Evolutionary conservation across 805 yeast species (phyloP), one percentile per base, ranked within the genome.

Genomic region (Candida orba): DNA sequence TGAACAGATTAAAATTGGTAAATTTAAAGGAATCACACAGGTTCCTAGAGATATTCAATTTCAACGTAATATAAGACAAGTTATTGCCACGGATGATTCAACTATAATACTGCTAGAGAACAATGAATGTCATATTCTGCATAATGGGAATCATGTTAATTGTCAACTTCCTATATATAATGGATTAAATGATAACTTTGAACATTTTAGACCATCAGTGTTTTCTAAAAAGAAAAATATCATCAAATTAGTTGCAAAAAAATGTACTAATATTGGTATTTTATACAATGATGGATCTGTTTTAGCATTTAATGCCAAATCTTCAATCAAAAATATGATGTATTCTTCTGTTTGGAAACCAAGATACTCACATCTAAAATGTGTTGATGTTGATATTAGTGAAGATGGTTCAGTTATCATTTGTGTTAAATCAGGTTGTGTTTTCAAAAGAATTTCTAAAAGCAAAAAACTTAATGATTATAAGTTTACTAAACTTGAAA

Each of bases 361-460:
- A 1, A 69, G 75, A 43, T 76, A 75, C 40, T 58, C 62, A 10
- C 80, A 76, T 51, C 64, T 77, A 71, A 68, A 66, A 43, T 87
- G 78, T 39, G 66, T 65, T 4, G 95, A 87, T 62, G 73, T 84
- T 29, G 91, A 81, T 53, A 70, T 81, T 36, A 75, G 84, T 2
- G 66, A 63, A 15, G 84, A 81, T 53, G 95, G 95, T 0, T 78
- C 85, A 0, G 59, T 86, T 2, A 66, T 89, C 1, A 58, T 90
- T 1, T 75, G 84, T 49, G 82, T 93, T 0, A 60, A 67, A 18
- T 78, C 79, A 39, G 96, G 96, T 0, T 73, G 81, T 20, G 85
- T 76, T 0, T 87, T 75, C 51, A 66, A 34, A 43, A 52, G 49
- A 43, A 37, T 43, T 3, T 39, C 47, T 10, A 48, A 53, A 30